Conservation (phyloP, 108 stramenopile genomes). For the Skeletonema grethae region DNA sequence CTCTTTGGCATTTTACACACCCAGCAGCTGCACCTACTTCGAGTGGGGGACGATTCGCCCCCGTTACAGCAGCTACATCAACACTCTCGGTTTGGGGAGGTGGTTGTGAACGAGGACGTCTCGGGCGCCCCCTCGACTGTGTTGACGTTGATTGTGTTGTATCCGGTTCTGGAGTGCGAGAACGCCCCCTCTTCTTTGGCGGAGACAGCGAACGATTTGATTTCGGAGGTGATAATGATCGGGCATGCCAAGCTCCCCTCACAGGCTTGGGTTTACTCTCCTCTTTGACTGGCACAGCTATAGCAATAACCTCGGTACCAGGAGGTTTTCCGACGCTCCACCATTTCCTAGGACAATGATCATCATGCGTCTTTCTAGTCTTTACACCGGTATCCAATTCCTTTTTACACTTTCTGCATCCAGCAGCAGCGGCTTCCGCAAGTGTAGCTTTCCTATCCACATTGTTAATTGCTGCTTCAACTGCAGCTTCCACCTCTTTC, state of each 20-base stretch:
- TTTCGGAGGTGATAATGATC: neutral
- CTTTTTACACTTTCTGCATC: constrained; percentile 29
- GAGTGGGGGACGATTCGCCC: constrained; percentile 12
- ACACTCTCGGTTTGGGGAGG: neutral
- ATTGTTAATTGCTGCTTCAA: constrained; percentile 9
- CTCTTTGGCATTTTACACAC: constrained; percentile 25
- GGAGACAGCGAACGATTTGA: neutral
- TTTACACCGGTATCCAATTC: constrained; percentile 26
- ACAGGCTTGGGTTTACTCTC: constrained; percentile 3
- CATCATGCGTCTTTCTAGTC: constrained; percentile 19
- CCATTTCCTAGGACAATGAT: constrained; percentile 27
- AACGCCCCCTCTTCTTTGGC: neutral
- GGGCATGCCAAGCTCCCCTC: neutral
- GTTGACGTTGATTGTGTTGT: neutral
- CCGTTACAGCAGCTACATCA: neutral
- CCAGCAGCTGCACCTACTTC: constrained; percentile 22
- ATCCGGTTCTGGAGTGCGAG: neutral
- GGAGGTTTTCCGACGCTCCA: constrained; percentile 25
- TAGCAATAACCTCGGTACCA: constrained; percentile 1
- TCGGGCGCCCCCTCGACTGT: neutral
- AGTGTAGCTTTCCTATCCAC: constrained; percentile 21
- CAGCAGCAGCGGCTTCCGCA: constrained; percentile 17
- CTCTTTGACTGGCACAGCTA: neutral
- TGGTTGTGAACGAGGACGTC: constrained; percentile 1
- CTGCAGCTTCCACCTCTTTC: constrained; percentile 10